Base-by-base conservation (phyloP, 225 moss, liverwort and hornwort genomes). In the Antitrichia curtipendula region DNA sequence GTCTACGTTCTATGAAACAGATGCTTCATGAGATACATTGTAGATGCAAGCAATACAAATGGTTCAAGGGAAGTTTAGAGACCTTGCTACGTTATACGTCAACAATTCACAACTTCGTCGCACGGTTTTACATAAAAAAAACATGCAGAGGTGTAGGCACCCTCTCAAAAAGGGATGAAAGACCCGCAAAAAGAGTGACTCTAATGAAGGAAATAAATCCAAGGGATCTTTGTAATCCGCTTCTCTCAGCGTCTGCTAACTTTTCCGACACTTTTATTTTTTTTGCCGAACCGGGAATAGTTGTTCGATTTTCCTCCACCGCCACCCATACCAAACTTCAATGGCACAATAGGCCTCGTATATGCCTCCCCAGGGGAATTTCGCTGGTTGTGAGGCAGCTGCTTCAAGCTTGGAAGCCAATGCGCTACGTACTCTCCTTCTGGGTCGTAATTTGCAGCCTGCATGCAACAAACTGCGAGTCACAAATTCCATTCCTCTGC, bases 371-470 rank as follows among this genome's bases (percentile, higher is more conserved):
- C 95, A 17, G 99, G 99, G 38, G 88, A 91, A 80, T 95, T 89
- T 74, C 99, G 95, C 81, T 92, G 90, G 36, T 83, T 70, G 72
- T 59, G 89, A 53, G 96, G 89, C 22, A 97, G 91, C 40, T 81
- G 82, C 64, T 90, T 91, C 81, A 99, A 88, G 82, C 95, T 93
- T 66, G 97, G 96, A 80, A 99, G 90, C 99, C 99, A 99, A 80
- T 99, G 97, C 7, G 99, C 95, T 34, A 99, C 97, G 52, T 96
- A 99, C 24, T 96, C 95, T 83, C 99, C 99, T 77, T 96, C 89
- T n/a, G 99, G 95, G 74, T 99, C 99, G 82, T 99, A 99, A 58
- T 86, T 97, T 78, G 95, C 94, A 34, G 99, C 92, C 94, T 99
- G 96, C 81, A 91, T 58, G 36, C 56, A 86, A 87, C 82, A 77